Conservation (phyloP, 805 yeast genomes). For the Yarrowia yakushimensis region DNA sequence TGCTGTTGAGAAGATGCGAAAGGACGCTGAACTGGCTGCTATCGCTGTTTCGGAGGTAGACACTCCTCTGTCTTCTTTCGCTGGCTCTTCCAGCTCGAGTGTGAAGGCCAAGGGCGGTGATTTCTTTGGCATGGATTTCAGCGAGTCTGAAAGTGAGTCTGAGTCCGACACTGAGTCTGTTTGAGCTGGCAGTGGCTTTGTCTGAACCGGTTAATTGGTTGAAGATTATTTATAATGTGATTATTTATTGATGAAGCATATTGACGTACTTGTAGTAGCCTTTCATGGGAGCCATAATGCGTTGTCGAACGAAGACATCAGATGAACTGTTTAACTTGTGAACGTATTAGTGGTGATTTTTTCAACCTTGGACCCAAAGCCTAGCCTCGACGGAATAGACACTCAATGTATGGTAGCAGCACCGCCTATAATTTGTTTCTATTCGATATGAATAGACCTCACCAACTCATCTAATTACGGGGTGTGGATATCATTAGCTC, state of each 20-base stretch:
- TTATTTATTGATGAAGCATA: background rate
- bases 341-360: no score
- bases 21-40: constrained; percentile 38
- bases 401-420: no score
- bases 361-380: no score
- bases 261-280: no score
- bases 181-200: background rate
- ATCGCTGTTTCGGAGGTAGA: background rate
- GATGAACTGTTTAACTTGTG: no score
- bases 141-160: constrained; percentile 13
- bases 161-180: background rate
- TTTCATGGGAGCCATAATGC: no score
- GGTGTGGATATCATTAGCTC: no score
- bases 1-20: constrained; percentile 32
- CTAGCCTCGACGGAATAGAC: no score
- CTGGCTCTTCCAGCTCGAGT: background rate
- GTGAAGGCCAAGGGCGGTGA: constrained; percentile 15
- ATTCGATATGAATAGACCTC: no score
- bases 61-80: background rate
- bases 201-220: background rate
- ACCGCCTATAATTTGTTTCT: no score
- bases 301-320: no score
- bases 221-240: background rate
- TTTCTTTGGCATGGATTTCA: constrained; percentile 13
- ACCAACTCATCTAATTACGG: no score